Evolutionary conservation across 352 stramenopile genomes (phyloP).

Genomic region (Paralagenidium karlingii): DNA sequence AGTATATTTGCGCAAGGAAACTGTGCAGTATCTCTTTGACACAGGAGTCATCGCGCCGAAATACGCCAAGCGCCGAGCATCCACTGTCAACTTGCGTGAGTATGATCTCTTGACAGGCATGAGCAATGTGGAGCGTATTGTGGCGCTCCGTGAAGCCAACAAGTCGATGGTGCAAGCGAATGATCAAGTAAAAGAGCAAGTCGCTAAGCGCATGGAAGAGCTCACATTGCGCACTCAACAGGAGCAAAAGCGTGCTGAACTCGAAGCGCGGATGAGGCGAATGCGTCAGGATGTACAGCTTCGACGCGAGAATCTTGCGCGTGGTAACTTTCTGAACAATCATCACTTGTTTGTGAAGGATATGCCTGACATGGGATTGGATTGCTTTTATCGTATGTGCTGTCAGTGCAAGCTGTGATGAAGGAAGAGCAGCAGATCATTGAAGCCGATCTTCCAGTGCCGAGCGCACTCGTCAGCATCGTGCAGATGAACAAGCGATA

Average conservation of each 20-base stretch:
- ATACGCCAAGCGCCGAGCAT: conserved; percentile 58
- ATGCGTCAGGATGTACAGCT: too few species aligned
- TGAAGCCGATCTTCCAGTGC: conserved; percentile 69
- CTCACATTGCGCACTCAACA: too few species aligned
- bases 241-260: conserved; percentile 29
- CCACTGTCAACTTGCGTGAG: conserved; percentile 62
- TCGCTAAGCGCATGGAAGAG: too few species aligned
- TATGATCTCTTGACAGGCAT: conserved; percentile 63
- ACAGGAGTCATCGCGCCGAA: conserved; percentile 50
- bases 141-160: too few species aligned
- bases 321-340: too few species aligned
- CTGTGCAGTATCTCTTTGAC: conserved; percentile 53
- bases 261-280: conserved; percentile 38
- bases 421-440: conserved; percentile 64
- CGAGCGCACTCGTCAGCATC: conserved; percentile 56
- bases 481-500: conserved; percentile 78
- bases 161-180: too few species aligned
- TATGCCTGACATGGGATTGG: too few species aligned
- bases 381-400: too few species aligned
- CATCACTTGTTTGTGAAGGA: too few species aligned
- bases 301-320: too few species aligned
- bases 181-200: too few species aligned
- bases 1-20: conserved; percentile 51
- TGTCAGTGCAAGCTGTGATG: conserved; percentile 39
- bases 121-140: conserved; percentile 57